Evolutionary conservation across 148 eudicot genomes (phyloP), one percentile per base, ranked within the genome.

Genomic region (Camellia japonica): DNA sequence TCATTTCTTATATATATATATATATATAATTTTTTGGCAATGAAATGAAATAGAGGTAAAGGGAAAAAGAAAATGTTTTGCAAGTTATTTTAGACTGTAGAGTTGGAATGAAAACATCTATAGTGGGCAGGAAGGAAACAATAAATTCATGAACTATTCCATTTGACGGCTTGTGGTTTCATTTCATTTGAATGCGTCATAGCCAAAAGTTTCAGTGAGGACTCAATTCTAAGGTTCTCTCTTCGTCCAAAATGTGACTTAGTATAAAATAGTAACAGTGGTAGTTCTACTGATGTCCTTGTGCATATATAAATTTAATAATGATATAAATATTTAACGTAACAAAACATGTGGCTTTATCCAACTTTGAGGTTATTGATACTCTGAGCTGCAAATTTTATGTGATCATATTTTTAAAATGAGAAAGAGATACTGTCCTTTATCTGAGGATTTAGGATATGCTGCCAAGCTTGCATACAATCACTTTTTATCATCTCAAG

Each of bases 171-270:
- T 46, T 44, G 56, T 20, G 20, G 43, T 64, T 76, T 76, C 19
- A n/a, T 64, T 76, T 76, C 19, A 43, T 41, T 75, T 7, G 16
- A 38, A 71, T 71, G 59, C 59, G 15, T 71, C 75, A 14, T 20
- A 51, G 15, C 59, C 75, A 51, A 20, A 71, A 20, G 16, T 71
- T 11, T 51, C 18, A 9, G 30, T 10, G 60, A 49, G 59, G 59
- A 51, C 23, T 71, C n/a, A 19, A 49, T 9, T 6, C 14, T 52
- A 19, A 60, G 64, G 19, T 60, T 60, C 18, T 19, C 5, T 60
- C n/a, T 60, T 18, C 59, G 16, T 60, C 20, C 20, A 11, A 18
- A 60, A 18, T 15, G 7, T 15, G n/a, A 60, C 38, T 30, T 30
- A 1, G 2, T 60, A 15, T 60, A 60, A 60, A 18, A 60, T 2